These are phyloP conservation scores for Eucalyptus curtisii DNA, from an alignment of 345 rosid genomes.

Conservation along the genomic window DNA sequence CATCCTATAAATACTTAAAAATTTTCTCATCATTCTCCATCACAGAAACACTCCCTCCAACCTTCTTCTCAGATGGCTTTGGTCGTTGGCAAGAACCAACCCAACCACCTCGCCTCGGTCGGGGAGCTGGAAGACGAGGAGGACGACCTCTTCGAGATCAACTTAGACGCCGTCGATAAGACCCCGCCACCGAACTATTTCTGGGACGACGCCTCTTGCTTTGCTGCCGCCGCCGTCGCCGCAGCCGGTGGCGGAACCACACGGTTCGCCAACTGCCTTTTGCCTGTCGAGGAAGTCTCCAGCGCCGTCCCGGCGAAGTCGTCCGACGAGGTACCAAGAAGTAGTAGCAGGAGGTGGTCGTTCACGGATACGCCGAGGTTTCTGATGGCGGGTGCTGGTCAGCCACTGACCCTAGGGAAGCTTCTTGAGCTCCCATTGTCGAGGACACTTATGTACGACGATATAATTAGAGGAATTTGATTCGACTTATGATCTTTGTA, in stretches of 20 bases:
- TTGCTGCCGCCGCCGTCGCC: not conserved
- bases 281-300: not conserved
- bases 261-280: slow-evolving; percentile 2
- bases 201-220: not conserved
- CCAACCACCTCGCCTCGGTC: not conserved
- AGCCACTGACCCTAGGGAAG: not conserved
- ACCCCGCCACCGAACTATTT: not conserved
- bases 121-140: not conserved
- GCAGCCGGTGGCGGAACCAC: not conserved
- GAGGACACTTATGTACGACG: not conserved
- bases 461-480: not conserved
- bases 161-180: not conserved
- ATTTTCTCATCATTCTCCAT: not conserved
- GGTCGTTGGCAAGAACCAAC: not conserved
- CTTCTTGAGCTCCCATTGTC: not conserved
- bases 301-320: not conserved
- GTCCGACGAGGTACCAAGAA: not conserved
- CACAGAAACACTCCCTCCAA: not conserved
- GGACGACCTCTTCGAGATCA: slow-evolving; percentile 8
- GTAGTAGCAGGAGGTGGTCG: not conserved
- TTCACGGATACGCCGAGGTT: not conserved
- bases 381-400: not conserved
- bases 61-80: not conserved
- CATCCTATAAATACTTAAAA: not conserved
- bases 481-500: not conserved